These are phyloP conservation scores for Rhexocercosporidium sp. DNA, from an alignment of 2,329 filamentous ascomycete species.

Conservation along the genomic window DNA sequence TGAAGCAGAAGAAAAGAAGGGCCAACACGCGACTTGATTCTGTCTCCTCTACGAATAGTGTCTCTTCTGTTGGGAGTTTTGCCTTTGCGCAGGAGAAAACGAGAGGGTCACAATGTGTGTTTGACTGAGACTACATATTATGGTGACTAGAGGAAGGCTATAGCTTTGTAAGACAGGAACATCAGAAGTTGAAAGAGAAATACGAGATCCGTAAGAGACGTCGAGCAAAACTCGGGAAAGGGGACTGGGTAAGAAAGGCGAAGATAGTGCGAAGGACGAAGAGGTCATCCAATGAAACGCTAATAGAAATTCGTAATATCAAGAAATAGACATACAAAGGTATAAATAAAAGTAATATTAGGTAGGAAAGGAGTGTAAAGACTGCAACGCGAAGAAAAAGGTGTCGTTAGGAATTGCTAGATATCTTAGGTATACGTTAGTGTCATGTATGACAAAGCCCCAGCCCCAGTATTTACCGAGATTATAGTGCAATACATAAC, in stretches of 20 bases:
- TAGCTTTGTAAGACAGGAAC: constrained; percentile 61
- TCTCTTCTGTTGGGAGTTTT: constrained; percentile 55
- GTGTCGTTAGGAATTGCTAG: no score
- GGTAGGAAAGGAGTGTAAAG: no score
- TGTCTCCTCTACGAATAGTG: constrained; percentile 44
- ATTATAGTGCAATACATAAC: no score
- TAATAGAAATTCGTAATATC: no score
- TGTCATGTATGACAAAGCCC: no score
- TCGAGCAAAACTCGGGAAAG: constrained; percentile 60
- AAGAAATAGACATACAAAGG: no score
- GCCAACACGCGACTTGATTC: constrained; percentile 29
- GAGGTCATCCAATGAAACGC: constrained; percentile 53
- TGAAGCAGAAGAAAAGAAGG: no score
- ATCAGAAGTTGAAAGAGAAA: constrained; percentile 67
- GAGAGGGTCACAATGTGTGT: constrained; percentile 34
- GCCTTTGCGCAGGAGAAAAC: constrained; percentile 49
- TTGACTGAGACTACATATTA: constrained; percentile 48
- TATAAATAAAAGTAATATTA: no score
- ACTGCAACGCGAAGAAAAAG: no score
- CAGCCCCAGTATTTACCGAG: no score
- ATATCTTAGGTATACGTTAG: no score
- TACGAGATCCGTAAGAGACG: constrained; percentile 66
- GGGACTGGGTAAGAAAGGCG: constrained; percentile 48
- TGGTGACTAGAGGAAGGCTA: constrained; percentile 35
- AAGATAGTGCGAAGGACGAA: constrained; percentile 56